Conservation (phyloP, 257 asterid genomes). For the Plantago elongata region DNA sequence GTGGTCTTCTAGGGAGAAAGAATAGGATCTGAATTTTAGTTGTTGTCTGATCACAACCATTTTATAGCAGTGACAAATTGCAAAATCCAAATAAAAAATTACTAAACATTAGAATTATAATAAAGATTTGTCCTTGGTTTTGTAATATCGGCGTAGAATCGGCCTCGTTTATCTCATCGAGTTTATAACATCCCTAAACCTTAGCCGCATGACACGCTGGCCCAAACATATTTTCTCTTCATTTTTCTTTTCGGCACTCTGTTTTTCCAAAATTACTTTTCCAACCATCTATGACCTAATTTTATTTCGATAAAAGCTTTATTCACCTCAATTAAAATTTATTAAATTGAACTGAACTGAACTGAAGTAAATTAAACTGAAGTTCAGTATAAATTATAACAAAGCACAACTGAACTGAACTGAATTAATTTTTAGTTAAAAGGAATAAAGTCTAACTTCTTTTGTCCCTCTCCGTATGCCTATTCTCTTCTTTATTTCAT, state of each 20-base stretch:
- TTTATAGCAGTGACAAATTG: background rate
- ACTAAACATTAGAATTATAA: background rate
- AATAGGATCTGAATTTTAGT: slow-evolving; percentile 27
- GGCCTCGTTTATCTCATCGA: slow-evolving; percentile 86
- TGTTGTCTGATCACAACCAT: slow-evolving; percentile 32
- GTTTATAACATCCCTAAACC: slow-evolving; percentile 42
- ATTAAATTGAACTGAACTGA: too few species aligned
- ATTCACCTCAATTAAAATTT: too few species aligned
- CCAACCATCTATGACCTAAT: slow-evolving; percentile 14
- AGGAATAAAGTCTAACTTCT: too few species aligned
- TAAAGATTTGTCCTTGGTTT: slow-evolving; percentile 32
- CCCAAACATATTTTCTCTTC: slow-evolving; percentile 12
- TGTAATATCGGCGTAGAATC: slow-evolving; percentile 67
- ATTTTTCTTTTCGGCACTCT: slow-evolving; percentile 2
- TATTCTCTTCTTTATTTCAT: too few species aligned
- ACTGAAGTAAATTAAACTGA: too few species aligned
- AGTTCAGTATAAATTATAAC: too few species aligned
- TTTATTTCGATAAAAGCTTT: too few species aligned
- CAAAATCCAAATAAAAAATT: background rate
- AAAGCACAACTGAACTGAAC: too few species aligned
- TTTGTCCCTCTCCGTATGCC: too few species aligned
- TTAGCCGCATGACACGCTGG: slow-evolving; percentile 59
- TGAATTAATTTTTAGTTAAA: too few species aligned
- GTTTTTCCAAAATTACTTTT: slow-evolving; percentile 5
- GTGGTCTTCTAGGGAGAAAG: background rate